Evolutionary conservation across 169 alveolate genomes (phyloP).

Genomic region (Amoebophrya sp.): DNA sequence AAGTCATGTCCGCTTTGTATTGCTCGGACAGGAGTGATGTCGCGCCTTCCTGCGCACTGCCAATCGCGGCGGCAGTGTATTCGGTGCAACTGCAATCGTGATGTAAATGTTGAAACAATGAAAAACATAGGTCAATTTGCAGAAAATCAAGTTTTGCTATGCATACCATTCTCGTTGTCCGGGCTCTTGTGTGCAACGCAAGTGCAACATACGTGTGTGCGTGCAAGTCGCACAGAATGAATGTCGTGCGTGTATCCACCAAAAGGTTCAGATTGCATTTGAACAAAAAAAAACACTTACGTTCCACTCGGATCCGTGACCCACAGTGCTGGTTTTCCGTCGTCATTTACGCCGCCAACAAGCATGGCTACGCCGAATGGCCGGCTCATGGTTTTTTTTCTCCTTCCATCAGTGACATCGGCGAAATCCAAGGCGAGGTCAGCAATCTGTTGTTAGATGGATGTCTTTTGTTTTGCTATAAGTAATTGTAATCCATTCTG

Average conservation of each 20-base stretch:
- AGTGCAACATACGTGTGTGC: background rate
- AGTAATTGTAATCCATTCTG: no score
- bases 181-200: no score
- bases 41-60: slow-evolving; percentile 93
- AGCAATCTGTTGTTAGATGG: slow-evolving; percentile 70
- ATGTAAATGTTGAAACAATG: background rate
- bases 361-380: slow-evolving; percentile 97
- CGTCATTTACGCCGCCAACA: slow-evolving; percentile 92
- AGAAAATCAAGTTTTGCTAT: background rate
- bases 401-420: slow-evolving; percentile 47
- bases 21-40: slow-evolving; percentile 89
- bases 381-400: slow-evolving; percentile 80
- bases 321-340: slow-evolving; percentile 88
- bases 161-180: background rate
- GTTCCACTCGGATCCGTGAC: slow-evolving; percentile 97
- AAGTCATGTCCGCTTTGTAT: slow-evolving; percentile 78
- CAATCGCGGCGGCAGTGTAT: slow-evolving; percentile 94
- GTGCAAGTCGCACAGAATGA: background rate
- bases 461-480: no score
- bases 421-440: slow-evolving; percentile 91
- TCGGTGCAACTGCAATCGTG: slow-evolving; percentile 59
- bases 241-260: background rate
- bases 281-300: slow-evolving; percentile 26
- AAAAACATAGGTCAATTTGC: background rate
- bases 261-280: background rate